Conservation (phyloP, 2,329 filamentous ascomycete species). For the Microcyclospora tardicrescens region DNA sequence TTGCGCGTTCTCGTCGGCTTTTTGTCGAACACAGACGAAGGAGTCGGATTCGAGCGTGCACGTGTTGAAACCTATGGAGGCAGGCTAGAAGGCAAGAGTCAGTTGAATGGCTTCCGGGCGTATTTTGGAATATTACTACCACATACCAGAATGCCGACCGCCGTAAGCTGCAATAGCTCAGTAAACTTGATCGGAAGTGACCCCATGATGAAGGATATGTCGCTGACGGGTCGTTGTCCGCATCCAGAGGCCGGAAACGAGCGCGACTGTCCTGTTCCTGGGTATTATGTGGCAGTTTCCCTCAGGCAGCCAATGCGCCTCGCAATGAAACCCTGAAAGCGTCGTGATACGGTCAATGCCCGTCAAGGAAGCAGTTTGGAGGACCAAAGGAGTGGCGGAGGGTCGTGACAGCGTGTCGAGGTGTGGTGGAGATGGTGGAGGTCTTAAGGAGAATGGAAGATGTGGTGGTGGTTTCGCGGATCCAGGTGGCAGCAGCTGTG, state of each 20-base stretch:
- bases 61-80: constrained; percentile 74
- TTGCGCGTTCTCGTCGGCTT: constrained; percentile 69
- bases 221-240: background rate
- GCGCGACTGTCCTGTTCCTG: background rate
- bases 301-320: too few relatives aligned
- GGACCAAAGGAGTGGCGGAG: too few relatives aligned
- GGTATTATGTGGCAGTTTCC: background rate
- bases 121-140: background rate
- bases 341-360: too few relatives aligned
- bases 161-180: constrained; percentile 61
- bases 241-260: background rate
- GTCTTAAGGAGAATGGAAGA: too few relatives aligned
- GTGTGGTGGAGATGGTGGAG: too few relatives aligned
- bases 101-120: background rate
- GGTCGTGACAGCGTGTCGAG: too few relatives aligned
- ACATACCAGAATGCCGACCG: constrained; percentile 37
- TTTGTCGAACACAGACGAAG: constrained; percentile 93
- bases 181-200: constrained; percentile 84
- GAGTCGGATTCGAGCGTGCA: constrained; percentile 96
- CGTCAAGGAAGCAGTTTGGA: too few relatives aligned
- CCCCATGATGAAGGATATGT: constrained; percentile 35
- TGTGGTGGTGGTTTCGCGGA: too few relatives aligned
- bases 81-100: background rate
- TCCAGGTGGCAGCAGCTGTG: too few relatives aligned
- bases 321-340: too few relatives aligned